A percentile compares a stretch with the other conserved stretches of the same genome.
Conservation (phyloP, 176 grass and related monocot species). For the Triticum dicoccoides region DNA sequence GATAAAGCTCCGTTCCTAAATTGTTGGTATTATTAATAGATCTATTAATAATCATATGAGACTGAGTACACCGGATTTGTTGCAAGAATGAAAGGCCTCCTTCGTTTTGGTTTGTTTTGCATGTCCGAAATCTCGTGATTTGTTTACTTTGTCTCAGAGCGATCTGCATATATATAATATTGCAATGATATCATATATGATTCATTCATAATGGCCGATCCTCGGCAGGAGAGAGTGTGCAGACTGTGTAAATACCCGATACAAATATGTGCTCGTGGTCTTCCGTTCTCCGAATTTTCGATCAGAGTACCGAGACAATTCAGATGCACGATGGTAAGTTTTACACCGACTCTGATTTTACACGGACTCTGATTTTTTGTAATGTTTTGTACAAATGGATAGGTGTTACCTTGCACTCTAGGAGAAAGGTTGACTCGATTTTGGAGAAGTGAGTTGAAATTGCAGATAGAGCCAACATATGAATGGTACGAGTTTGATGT, state of each 20-base stretch:
- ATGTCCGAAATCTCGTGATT: too few species aligned
- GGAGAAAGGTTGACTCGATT: neutral
- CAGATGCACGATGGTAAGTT: neutral
- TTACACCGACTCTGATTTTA: too few species aligned
- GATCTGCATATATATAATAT: neutral
- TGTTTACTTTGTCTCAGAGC: too few species aligned
- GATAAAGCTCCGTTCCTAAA: too few species aligned
- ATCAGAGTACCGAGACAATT: neutral
- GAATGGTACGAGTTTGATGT: neutral
- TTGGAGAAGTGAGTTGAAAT: neutral
- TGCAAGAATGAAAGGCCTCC: too few species aligned
- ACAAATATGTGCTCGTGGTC: neutral
- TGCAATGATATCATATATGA: neutral
- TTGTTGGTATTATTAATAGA: too few species aligned
- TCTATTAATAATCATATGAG: too few species aligned
- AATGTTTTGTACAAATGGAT: neutral
- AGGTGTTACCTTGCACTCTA: neutral
- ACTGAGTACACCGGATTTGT: too few species aligned
- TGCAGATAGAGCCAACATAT: neutral
- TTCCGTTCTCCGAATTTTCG: neutral
- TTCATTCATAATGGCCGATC: neutral
- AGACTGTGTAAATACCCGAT: neutral
- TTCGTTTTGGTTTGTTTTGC: too few species aligned
- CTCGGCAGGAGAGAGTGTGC: neutral
- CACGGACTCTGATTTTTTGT: neutral